These are phyloP conservation scores for Macrotyloma uniflorum DNA, from an alignment of 306 rosid genomes.

Conservation along the genomic window DNA sequence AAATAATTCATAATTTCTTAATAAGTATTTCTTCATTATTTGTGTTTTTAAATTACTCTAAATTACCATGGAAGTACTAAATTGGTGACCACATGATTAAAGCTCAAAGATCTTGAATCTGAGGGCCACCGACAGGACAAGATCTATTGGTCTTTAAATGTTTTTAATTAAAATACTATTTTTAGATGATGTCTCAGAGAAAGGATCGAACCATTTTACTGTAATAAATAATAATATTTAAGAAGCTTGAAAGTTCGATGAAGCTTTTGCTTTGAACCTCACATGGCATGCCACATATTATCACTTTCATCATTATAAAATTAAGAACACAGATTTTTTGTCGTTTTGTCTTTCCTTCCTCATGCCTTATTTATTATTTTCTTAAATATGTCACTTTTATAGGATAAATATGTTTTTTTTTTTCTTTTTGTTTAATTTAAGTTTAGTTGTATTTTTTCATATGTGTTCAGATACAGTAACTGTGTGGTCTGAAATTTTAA, in stretches of 20 bases:
- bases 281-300: neutral
- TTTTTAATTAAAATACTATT: neutral
- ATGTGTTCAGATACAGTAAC: too few species aligned
- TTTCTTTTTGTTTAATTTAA: too few species aligned
- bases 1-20: too few species aligned
- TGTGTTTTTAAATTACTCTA: too few species aligned
- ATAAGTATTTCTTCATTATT: too few species aligned
- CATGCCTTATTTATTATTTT: neutral
- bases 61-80: too few species aligned
- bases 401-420: too few species aligned
- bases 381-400: too few species aligned
- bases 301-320: neutral
- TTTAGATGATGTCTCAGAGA: neutral
- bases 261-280: neutral
- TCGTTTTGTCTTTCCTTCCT: neutral
- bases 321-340: conserved; percentile 4
- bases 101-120: too few species aligned
- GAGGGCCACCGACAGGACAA: conserved; percentile 1
- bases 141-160: neutral
- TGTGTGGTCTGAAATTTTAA: too few species aligned
- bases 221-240: neutral
- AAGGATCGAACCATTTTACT: neutral
- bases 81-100: too few species aligned
- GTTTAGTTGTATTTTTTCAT: too few species aligned
- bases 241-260: neutral